Evolutionary conservation across 352 stramenopile genomes (phyloP).

Genomic region (Phytopythium cucurbitacearum): DNA sequence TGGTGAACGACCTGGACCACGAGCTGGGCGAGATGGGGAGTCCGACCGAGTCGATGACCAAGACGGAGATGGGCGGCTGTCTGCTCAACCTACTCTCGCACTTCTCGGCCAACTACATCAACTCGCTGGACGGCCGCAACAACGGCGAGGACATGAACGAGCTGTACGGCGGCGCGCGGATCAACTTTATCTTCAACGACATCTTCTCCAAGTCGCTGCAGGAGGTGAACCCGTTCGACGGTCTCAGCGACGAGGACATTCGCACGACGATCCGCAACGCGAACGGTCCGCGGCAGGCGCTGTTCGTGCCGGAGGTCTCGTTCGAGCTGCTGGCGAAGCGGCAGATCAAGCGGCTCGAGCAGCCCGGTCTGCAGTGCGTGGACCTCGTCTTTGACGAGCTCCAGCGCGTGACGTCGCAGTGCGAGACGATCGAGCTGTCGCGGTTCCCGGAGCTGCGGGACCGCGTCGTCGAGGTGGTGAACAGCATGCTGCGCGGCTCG

Average conservation of each 20-base stretch:
- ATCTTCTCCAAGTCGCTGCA: constrained; percentile 90
- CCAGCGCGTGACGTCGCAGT: constrained; percentile 93
- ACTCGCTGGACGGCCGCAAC: constrained; percentile 87
- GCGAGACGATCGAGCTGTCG: constrained; percentile 94
- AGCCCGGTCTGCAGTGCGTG: constrained; percentile 95
- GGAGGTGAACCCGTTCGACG: constrained; percentile 95
- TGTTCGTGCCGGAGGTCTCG: constrained; percentile 98
- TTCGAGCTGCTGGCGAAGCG: constrained; percentile 98
- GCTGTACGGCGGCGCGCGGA: constrained; percentile 95
- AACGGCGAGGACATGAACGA: constrained; percentile 88
- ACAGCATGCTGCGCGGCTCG: constrained; percentile 80
- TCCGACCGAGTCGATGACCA: constrained; percentile 83
- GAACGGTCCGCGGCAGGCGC: constrained; percentile 94
- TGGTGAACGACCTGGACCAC: constrained; percentile 93
- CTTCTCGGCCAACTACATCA: constrained; percentile 87
- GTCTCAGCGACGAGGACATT: constrained; percentile 98
- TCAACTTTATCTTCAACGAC: constrained; percentile 99
- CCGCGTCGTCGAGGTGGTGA: constrained; percentile 94
- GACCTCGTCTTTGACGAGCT: constrained; percentile 99
- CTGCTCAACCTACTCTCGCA: constrained; percentile 95
- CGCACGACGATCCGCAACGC: constrained; percentile 98
- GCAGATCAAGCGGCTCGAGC: constrained; percentile 96
- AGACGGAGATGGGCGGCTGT: constrained; percentile 90
- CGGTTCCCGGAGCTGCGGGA: constrained; percentile 95
- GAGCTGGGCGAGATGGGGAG: constrained; percentile 96